These are phyloP conservation scores for Russula brevipes DNA, from an alignment of 768 basidiomycete genomes.

Conservation along the genomic window DNA sequence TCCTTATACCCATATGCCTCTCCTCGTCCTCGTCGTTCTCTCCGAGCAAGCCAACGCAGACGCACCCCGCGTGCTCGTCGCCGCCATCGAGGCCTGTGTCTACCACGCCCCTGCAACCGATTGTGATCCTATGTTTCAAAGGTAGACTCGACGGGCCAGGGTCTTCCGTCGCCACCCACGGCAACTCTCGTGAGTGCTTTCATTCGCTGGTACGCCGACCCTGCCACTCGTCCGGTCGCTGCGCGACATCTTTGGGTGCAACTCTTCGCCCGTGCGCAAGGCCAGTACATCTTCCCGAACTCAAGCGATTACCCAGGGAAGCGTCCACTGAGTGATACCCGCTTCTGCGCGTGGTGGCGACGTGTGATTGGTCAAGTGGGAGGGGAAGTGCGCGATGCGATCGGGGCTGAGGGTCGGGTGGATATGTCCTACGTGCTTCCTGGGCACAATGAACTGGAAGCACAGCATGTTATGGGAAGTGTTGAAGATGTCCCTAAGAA, in stretches of 20 bases:
- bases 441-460: slow-evolving; percentile 64
- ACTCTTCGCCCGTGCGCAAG: slow-evolving; percentile 66
- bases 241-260: slow-evolving; percentile 17
- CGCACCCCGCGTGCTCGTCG: slow-evolving; percentile 56
- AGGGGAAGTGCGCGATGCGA: slow-evolving; percentile 30
- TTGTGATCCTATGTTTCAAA: slow-evolving; percentile 62
- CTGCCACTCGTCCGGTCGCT: slow-evolving; percentile 31
- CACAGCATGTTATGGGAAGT: slow-evolving; percentile 48
- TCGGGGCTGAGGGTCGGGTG: slow-evolving; percentile 28
- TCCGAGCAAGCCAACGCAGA: slow-evolving; percentile 54
- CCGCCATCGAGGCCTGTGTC: slow-evolving; percentile 57
- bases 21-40: slow-evolving; percentile 65
- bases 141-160: slow-evolving; percentile 88
- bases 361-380: slow-evolving; percentile 58
- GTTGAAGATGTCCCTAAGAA: slow-evolving; percentile 97
- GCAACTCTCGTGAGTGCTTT: slow-evolving; percentile 61
- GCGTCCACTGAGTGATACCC: slow-evolving; percentile 66
- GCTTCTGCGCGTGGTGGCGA: slow-evolving; percentile 93
- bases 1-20: slow-evolving; percentile 71
- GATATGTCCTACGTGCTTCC: slow-evolving; percentile 67
- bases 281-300: slow-evolving; percentile 92
- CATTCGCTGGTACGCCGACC: slow-evolving; percentile 33
- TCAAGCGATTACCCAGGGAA: slow-evolving; percentile 67
- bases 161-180: slow-evolving; percentile 59
- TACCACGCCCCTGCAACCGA: slow-evolving; percentile 17